phyloP scores from a whole-genome alignment of 1,284 basidiomycete species.

The Trichosporon ovoides region DNA sequence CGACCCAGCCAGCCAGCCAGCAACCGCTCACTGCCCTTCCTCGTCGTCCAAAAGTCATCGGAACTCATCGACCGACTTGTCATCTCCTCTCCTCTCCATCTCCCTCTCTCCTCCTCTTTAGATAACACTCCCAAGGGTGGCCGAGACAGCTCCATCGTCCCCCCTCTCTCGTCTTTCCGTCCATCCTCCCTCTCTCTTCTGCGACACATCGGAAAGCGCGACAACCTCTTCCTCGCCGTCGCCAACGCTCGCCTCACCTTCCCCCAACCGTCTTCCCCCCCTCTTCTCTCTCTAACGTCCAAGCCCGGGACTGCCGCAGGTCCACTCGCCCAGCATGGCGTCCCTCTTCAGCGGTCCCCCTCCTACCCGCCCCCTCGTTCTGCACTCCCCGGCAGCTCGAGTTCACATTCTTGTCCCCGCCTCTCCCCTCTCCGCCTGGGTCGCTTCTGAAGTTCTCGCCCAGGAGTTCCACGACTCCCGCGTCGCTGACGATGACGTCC shows the following conservation, averaged over 20 bases:
- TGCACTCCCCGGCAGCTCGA: constrained; percentile 45
- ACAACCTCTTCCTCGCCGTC: neutral
- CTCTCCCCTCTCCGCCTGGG: constrained; percentile 67
- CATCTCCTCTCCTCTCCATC: no score
- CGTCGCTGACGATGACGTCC: constrained; percentile 35
- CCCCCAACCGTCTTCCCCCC: constrained; percentile 6
- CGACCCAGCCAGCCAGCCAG: no score
- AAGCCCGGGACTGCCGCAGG: constrained; percentile 21
- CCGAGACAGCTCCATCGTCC: no score
- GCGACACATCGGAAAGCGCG: neutral
- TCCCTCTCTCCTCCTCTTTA: constrained; percentile 8
- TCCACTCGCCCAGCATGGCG: constrained; percentile 37
- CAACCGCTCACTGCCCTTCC: no score
- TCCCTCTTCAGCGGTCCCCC: constrained; percentile 40
- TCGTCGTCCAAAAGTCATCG: no score
- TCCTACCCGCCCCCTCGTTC: constrained; percentile 48
- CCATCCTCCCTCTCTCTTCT: no score
- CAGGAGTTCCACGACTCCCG: constrained; percentile 74
- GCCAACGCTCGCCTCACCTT: neutral
- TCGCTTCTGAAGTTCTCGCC: constrained; percentile 76
- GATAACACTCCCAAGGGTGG: neutral
- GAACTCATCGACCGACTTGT: no score
- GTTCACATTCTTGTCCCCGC: constrained; percentile 78
- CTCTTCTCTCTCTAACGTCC: neutral
- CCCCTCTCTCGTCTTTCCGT: no score